phyloP scores from a whole-genome alignment of 768 basidiomycete species.

The Podaxis pistillaris region DNA sequence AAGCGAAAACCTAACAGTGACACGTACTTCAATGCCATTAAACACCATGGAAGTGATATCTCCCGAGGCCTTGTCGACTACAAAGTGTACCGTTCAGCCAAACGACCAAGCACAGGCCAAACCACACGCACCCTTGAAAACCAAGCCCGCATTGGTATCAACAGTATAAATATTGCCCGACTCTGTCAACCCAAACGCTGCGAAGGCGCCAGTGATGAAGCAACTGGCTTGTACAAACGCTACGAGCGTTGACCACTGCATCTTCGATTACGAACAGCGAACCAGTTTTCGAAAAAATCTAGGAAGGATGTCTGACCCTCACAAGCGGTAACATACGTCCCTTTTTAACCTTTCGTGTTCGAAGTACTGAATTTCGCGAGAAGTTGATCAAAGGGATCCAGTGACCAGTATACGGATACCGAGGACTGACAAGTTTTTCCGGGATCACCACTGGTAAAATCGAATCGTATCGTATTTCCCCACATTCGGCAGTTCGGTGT shows the following conservation, averaged over 20 bases:
- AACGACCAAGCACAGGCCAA: background rate
- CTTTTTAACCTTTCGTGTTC: background rate
- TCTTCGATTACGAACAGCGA: background rate
- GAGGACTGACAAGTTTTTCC: background rate
- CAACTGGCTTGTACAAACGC: background rate
- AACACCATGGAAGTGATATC: constrained; percentile 35
- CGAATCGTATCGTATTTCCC: background rate
- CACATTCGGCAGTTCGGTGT: background rate
- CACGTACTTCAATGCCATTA: constrained; percentile 31
- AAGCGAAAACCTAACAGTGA: background rate
- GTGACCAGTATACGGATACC: background rate
- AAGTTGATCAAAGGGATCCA: background rate
- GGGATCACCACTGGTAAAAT: background rate
- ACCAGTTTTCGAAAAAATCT: background rate
- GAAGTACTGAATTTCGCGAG: background rate
- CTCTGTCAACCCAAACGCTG: constrained; percentile 28
- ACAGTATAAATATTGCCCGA: constrained; percentile 30
- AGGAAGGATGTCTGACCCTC: background rate
- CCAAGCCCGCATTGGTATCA: constrained; percentile 29
- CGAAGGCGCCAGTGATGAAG: constrained; percentile 6
- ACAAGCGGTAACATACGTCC: background rate
- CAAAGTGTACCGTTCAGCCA: background rate
- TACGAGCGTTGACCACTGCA: constrained; percentile 3
- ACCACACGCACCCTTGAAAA: constrained; percentile 30
- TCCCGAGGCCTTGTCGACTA: constrained; percentile 30